phyloP scores from a whole-genome alignment of 2,329 filamentous ascomycete genomes.

The Apiospora malaysiana region DNA sequence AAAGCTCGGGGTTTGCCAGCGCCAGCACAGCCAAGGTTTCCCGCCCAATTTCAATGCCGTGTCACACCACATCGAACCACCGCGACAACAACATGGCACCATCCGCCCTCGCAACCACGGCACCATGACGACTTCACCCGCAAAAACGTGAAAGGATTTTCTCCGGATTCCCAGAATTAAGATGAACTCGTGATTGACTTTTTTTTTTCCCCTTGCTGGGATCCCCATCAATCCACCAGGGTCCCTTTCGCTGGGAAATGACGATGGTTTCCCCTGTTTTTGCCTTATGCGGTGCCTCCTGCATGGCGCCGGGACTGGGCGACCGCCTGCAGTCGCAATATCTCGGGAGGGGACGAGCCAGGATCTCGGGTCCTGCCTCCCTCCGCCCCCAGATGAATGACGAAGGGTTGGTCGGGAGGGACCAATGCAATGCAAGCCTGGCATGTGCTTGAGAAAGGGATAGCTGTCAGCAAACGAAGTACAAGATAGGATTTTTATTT shows the following conservation, averaged over 20 bases:
- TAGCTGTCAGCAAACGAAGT: neutral
- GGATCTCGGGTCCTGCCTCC: conserved; percentile 14
- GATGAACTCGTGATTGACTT: neutral
- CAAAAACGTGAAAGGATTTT: conserved; percentile 8
- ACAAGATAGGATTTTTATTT: neutral
- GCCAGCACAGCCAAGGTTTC: neutral
- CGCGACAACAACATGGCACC: neutral
- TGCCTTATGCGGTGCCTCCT: neutral
- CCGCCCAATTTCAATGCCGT: neutral
- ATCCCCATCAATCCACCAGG: neutral
- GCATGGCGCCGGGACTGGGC: neutral
- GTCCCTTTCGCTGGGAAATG: neutral
- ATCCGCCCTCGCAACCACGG: neutral
- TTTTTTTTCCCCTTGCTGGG: too few species aligned
- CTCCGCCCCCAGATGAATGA: conserved; percentile 10
- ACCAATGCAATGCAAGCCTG: conserved; percentile 11
- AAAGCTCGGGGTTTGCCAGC: neutral
- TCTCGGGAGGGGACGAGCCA: neutral
- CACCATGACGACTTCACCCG: neutral
- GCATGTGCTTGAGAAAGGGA: conserved; percentile 9
- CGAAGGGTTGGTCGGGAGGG: neutral
- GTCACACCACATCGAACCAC: conserved; percentile 12
- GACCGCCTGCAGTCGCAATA: neutral
- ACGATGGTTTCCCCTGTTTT: neutral
- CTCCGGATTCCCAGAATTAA: conserved; percentile 16